Conservation (phyloP, 345 rosid species). For the Alliaria petiolata region DNA sequence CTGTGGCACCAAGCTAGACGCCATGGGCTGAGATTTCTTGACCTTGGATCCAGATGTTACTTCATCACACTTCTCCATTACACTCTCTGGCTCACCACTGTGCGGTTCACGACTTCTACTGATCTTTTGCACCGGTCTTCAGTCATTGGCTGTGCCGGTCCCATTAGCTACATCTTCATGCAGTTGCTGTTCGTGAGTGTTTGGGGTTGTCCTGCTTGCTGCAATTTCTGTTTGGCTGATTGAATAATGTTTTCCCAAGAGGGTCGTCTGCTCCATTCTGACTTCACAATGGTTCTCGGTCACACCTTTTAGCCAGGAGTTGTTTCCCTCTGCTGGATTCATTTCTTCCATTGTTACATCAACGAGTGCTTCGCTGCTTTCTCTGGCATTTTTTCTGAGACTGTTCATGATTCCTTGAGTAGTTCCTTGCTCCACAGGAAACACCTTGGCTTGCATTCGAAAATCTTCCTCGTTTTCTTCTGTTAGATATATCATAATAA, state of each 20-base stretch:
- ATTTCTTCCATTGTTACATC: conserved; percentile 24
- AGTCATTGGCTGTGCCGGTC: neutral
- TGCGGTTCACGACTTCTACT: conserved; percentile 8
- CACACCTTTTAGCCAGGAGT: conserved; percentile 1
- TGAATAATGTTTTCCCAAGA: conserved; percentile 11
- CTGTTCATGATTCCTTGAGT: conserved; percentile 44
- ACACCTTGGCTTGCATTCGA: conserved; percentile 19
- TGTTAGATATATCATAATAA: conserved; percentile 18
- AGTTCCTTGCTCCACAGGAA: conserved; percentile 33
- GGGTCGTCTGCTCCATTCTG: conserved; percentile 27
- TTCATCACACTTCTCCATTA: conserved; percentile 5
- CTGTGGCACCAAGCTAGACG: conserved; percentile 42
- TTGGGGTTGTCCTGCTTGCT: neutral
- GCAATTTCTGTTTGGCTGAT: conserved; percentile 5
- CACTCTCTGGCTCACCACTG: conserved; percentile 4
- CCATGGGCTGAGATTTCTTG: conserved; percentile 17
- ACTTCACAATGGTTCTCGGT: conserved; percentile 22
- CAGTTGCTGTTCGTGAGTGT: neutral
- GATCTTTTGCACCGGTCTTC: conserved; percentile 17
- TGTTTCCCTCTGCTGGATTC: conserved; percentile 8
- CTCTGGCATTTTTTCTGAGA: conserved; percentile 36
- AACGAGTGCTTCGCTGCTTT: conserved; percentile 11
- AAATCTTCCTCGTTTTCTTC: conserved; percentile 35
- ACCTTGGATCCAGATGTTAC: neutral
- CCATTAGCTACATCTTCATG: neutral